Evolutionary conservation across 2,329 filamentous ascomycete species (phyloP).

Genomic region (Fusarium ambrosium): DNA sequence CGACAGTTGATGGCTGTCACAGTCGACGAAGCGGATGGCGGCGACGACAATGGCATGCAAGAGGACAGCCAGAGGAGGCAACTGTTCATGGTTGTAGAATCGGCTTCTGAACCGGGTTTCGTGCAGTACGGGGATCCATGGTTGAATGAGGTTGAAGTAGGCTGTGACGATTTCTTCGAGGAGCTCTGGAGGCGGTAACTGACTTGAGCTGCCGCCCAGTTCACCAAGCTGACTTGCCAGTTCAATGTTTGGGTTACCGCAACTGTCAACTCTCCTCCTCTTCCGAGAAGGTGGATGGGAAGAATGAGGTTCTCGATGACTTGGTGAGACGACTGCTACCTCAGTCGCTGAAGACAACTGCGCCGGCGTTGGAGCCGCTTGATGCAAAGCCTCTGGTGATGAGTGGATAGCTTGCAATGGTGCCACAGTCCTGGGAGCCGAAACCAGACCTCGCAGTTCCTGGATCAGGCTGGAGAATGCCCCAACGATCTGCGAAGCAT

Average conservation of each 20-base stretch:
- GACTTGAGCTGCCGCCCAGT: conserved; percentile 7
- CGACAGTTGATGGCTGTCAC: neutral
- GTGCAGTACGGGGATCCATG: conserved; percentile 40
- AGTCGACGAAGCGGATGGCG: conserved; percentile 35
- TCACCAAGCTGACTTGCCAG: conserved; percentile 34
- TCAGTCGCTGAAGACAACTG: conserved; percentile 4
- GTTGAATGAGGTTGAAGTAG: conserved; percentile 39
- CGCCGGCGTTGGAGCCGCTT: conserved; percentile 4
- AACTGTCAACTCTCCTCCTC: conserved; percentile 38
- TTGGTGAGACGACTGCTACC: neutral
- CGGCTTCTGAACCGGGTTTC: conserved; percentile 40
- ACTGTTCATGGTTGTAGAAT: conserved; percentile 36
- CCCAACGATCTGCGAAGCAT: conserved; percentile 27
- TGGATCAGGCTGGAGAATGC: conserved; percentile 37
- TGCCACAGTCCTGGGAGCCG: neutral
- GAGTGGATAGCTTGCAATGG: neutral
- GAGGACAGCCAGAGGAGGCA: conserved; percentile 25
- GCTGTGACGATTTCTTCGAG: conserved; percentile 39
- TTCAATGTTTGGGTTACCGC: conserved; percentile 42
- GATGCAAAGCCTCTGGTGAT: neutral
- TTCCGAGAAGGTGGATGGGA: conserved; percentile 27
- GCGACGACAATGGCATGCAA: conserved; percentile 41
- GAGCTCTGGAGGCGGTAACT: conserved; percentile 32
- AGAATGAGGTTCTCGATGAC: neutral
- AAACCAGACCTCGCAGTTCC: conserved; percentile 30